phyloP scores from a whole-genome alignment of 345 rosid genomes.

The Citrus maxima region DNA sequence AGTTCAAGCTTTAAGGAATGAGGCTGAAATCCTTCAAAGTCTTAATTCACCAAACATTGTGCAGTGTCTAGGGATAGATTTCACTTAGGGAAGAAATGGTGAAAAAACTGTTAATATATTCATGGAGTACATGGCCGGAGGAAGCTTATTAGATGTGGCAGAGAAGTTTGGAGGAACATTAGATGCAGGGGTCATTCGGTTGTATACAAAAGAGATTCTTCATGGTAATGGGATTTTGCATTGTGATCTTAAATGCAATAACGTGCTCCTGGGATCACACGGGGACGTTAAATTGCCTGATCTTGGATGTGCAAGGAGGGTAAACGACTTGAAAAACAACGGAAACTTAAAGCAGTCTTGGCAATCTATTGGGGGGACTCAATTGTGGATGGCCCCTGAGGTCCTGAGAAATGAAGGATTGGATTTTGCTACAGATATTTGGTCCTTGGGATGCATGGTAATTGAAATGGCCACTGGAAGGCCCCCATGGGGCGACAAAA shows the following conservation, averaged over 20 bases:
- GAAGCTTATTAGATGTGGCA: slow-evolving; percentile 28
- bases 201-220: slow-evolving; percentile 28
- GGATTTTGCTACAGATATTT: slow-evolving; percentile 32
- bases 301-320: slow-evolving; percentile 33
- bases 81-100: background rate
- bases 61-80: slow-evolving; percentile 1
- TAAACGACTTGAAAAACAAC: background rate
- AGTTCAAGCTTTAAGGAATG: slow-evolving; percentile 15
- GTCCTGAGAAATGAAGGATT: slow-evolving; percentile 28
- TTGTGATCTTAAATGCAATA: slow-evolving; percentile 40
- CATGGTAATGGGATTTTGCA: slow-evolving; percentile 35
- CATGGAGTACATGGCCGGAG: slow-evolving; percentile 42
- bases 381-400: slow-evolving; percentile 47
- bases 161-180: no score
- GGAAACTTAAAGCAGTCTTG: background rate
- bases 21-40: slow-evolving; percentile 27
- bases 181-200: slow-evolving; percentile 8
- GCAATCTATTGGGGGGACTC: slow-evolving; percentile 26
- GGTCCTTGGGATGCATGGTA: slow-evolving; percentile 41
- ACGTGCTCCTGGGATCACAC: slow-evolving; percentile 23
- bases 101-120: slow-evolving; percentile 16
- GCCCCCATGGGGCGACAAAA: slow-evolving; percentile 12
- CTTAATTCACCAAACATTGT: slow-evolving; percentile 27
- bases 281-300: slow-evolving; percentile 39
- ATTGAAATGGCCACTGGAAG: slow-evolving; percentile 45